phyloP scores from a whole-genome alignment of 176 grass and related monocot genomes.

The Elaeis guineensis region DNA sequence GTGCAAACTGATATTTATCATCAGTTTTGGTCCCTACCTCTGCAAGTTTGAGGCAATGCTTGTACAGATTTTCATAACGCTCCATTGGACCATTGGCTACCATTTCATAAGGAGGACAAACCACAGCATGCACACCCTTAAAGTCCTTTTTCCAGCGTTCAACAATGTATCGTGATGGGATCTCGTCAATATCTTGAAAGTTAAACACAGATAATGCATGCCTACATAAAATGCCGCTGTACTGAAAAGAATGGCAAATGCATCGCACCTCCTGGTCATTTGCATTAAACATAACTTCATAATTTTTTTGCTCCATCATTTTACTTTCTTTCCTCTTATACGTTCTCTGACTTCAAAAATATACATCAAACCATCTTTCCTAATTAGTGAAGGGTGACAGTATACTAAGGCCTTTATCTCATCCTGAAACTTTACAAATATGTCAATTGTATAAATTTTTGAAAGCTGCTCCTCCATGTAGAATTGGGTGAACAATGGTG shows the following conservation, averaged over 20 bases:
- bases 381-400: slow-evolving; percentile 67
- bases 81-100: slow-evolving; percentile 9
- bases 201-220: slow-evolving; percentile 86
- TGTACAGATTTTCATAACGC: slow-evolving; percentile 8
- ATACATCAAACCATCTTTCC: slow-evolving; percentile 37
- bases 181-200: slow-evolving; percentile 82
- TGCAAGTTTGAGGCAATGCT: slow-evolving; percentile 3
- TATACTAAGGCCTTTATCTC: slow-evolving; percentile 98
- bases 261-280: slow-evolving; percentile 69
- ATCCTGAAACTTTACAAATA: slow-evolving; percentile 95
- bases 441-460: slow-evolving; percentile 86
- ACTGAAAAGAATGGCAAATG: slow-evolving; percentile 95
- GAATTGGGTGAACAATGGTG: slow-evolving; percentile 82
- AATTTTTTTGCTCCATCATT: slow-evolving; percentile 71
- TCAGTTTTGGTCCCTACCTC: slow-evolving; percentile 1
- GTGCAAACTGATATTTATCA: slow-evolving; percentile 5
- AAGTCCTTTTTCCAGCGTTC: slow-evolving; percentile 96
- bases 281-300: slow-evolving; percentile 59
- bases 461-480: slow-evolving; percentile 98
- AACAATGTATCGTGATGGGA: slow-evolving; percentile 71
- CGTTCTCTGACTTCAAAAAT: slow-evolving; percentile 87
- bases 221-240: slow-evolving; percentile 82
- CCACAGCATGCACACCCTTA: slow-evolving; percentile 19
- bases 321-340: slow-evolving; percentile 80
- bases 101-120: slow-evolving; percentile 11